A percentile compares a stretch with the other conserved stretches of the same genome.
phyloP scores from a whole-genome alignment of 2,329 filamentous ascomycete genomes.

The Rugonectria rugulosa region DNA sequence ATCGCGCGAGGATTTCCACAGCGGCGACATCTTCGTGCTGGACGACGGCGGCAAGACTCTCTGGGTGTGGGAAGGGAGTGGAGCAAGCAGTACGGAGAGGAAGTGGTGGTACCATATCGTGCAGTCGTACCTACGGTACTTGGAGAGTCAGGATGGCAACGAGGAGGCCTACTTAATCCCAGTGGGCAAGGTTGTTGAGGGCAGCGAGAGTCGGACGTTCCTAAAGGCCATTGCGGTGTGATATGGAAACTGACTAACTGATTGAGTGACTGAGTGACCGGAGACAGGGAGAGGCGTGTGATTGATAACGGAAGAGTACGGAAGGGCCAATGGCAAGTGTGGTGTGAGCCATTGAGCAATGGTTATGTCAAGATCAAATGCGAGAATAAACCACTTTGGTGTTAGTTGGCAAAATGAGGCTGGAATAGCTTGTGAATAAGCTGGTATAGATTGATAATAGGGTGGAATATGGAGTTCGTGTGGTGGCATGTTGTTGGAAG shows the following conservation, averaged over 20 bases:
- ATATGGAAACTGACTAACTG: too few species aligned
- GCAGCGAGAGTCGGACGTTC: conserved; percentile 63
- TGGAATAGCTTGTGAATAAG: not conserved
- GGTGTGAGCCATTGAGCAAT: not conserved
- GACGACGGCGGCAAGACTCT: conserved; percentile 63
- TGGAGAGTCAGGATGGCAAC: conserved; percentile 44
- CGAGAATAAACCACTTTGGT: not conserved
- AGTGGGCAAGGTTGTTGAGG: conserved; percentile 65
- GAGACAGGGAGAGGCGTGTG: not conserved
- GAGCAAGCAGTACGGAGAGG: conserved; percentile 66
- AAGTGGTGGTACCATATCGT: conserved; percentile 66
- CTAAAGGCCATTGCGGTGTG: conserved; percentile 51
- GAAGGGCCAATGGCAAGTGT: not conserved
- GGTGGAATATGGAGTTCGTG: not conserved
- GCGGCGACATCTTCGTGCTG: conserved; percentile 68
- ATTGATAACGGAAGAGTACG: not conserved
- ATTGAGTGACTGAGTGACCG: too few species aligned
- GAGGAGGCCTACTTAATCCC: conserved; percentile 54
- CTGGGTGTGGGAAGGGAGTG: conserved; percentile 72
- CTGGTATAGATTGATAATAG: not conserved
- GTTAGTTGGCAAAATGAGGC: not conserved
- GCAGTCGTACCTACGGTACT: conserved; percentile 60
- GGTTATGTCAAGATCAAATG: not conserved
- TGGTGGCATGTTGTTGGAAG: not conserved
- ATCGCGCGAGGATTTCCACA: conserved; percentile 58